A percentile compares a stretch with the other conserved stretches of the same genome.
These are phyloP conservation scores for Petunia hybrid DNA, from an alignment of 305 asterid species.

Conservation along the genomic window DNA sequence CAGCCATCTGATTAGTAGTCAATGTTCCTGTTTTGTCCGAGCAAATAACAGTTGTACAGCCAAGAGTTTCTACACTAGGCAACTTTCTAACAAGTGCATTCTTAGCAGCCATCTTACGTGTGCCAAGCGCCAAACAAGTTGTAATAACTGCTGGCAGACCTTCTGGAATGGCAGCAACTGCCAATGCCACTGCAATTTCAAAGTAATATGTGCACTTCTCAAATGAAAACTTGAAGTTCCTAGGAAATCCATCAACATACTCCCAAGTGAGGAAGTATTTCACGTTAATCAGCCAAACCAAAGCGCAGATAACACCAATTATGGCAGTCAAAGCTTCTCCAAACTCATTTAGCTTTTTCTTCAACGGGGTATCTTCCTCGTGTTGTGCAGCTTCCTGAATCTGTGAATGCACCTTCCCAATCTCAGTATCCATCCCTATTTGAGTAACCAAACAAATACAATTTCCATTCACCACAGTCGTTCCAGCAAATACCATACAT, in stretches of 20 bases:
- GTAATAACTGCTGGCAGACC: conserved; percentile 98
- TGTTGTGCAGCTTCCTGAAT: conserved; percentile 89
- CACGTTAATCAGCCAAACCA: conserved; percentile 96
- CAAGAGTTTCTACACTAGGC: conserved; percentile 99
- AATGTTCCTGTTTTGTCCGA: conserved; percentile 97
- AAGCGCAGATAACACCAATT: conserved; percentile 77
- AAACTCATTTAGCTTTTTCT: conserved; percentile 96
- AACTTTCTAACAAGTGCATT: conserved; percentile 98
- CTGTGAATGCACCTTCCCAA: conserved; percentile 91
- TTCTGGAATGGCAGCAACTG: conserved; percentile 95
- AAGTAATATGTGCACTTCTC: conserved; percentile 99
- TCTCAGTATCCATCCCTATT: conserved; percentile 92
- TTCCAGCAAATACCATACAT: conserved; percentile 98
- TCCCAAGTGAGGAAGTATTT: conserved; percentile 98
- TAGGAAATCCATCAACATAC: conserved; percentile 91
- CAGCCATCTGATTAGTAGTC: conserved; percentile 99
- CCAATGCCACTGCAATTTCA: conserved; percentile 98
- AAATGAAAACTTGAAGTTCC: conserved; percentile 87
- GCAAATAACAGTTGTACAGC: conserved; percentile 98
- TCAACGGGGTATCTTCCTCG: conserved; percentile 96
- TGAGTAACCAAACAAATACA: conserved; percentile 88
- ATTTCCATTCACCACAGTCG: conserved; percentile 92
- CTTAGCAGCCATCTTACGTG: conserved; percentile 99
- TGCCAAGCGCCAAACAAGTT: conserved; percentile 97
- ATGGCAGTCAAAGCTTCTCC: conserved; percentile 90